These are phyloP conservation scores for Macadamia tetraphylla DNA, from an alignment of 164 flowering plant genomes.

Conservation along the genomic window DNA sequence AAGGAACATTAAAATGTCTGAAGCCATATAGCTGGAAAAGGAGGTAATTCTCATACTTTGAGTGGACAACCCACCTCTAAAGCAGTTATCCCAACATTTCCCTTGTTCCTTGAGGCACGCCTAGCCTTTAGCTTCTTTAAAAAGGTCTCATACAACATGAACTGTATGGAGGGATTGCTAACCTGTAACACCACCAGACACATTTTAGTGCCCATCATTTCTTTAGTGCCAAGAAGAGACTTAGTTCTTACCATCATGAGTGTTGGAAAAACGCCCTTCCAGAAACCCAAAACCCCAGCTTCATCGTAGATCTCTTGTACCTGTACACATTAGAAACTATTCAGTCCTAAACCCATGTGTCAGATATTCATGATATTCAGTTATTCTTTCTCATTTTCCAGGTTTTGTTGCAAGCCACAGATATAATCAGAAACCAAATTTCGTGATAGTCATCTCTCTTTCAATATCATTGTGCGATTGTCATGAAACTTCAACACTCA, in stretches of 20 bases:
- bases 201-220: constrained; percentile 15
- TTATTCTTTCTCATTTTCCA: too few species aligned
- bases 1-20: background rate
- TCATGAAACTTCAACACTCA: too few species aligned
- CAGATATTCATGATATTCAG: too few species aligned
- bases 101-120: constrained; percentile 42
- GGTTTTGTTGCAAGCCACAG: too few species aligned
- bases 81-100: constrained; percentile 55
- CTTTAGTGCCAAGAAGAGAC: constrained; percentile 3
- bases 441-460: too few species aligned
- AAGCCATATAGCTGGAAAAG: background rate
- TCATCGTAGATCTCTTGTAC: constrained; percentile 84
- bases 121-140: constrained; percentile 72
- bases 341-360: too few species aligned
- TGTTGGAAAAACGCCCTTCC: constrained; percentile 95
- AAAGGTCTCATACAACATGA: constrained; percentile 93
- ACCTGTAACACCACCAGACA: constrained; percentile 47
- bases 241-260: constrained; percentile 70
- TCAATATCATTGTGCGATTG: too few species aligned
- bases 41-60: background rate
- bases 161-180: constrained; percentile 93
- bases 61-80: constrained; percentile 50
- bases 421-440: too few species aligned
- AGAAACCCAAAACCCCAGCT: constrained; percentile 82
- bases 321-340: constrained; percentile 28